Evolutionary conservation across 805 yeast species (phyloP).

Genomic region (Cyberlindnera mycetangii): DNA sequence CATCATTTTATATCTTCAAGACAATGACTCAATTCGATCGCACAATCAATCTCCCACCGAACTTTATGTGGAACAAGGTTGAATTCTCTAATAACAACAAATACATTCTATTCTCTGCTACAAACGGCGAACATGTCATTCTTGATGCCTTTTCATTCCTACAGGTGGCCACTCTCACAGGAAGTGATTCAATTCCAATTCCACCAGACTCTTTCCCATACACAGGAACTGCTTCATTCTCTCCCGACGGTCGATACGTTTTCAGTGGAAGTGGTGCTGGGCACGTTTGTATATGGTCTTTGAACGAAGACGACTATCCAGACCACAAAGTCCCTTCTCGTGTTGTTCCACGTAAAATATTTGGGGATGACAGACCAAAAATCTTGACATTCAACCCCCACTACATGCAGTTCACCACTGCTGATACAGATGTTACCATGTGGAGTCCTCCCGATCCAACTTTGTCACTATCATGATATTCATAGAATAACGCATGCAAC

Average conservation of each 20-base stretch:
- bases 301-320: slow-evolving; percentile 37
- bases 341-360: slow-evolving; percentile 17
- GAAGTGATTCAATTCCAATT: slow-evolving; percentile 41
- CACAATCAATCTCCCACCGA: slow-evolving; percentile 37
- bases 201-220: slow-evolving; percentile 44
- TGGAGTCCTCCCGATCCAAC: slow-evolving; percentile 22
- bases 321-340: slow-evolving; percentile 28
- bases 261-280: slow-evolving; percentile 60
- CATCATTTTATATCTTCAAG: slow-evolving; percentile 60
- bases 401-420: slow-evolving; percentile 28
- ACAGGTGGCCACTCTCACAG: slow-evolving; percentile 42
- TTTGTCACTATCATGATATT: background rate
- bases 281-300: slow-evolving; percentile 39
- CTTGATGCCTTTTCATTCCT: slow-evolving; percentile 70
- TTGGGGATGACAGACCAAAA: slow-evolving; percentile 37
- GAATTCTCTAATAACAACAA: slow-evolving; percentile 83
- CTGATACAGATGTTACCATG: slow-evolving; percentile 22
- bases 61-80: slow-evolving; percentile 54
- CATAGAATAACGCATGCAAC: too few species aligned
- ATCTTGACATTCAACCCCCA: slow-evolving; percentile 40
- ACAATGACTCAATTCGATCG: slow-evolving; percentile 40
- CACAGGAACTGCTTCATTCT: slow-evolving; percentile 54
- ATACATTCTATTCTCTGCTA: slow-evolving; percentile 53
- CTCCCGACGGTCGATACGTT: slow-evolving; percentile 66
- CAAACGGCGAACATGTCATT: slow-evolving; percentile 55